Conservation (phyloP, 805 yeast species). For the Ogataea salicorniae region DNA sequence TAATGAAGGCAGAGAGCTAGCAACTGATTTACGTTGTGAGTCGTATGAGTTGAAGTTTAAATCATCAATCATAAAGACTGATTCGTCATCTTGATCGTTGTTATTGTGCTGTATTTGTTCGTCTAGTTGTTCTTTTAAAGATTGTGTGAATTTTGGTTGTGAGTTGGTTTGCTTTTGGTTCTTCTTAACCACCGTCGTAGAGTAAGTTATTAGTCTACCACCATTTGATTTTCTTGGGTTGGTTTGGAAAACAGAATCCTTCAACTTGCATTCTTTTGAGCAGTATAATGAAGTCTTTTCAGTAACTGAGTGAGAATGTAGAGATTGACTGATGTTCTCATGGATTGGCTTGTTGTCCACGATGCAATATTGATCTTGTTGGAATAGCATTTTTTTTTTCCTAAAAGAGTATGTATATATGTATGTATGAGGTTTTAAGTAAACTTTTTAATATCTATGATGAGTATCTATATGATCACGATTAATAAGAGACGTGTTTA, state of each 20-base stretch:
- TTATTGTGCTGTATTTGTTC: background rate
- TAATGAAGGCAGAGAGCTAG: constrained; percentile 21
- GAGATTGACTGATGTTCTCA: constrained; percentile 1
- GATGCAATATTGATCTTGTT: constrained; percentile 22
- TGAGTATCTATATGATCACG: background rate
- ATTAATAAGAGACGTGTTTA: too few relatives aligned
- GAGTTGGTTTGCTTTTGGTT: background rate
- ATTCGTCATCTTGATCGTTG: constrained; percentile 12
- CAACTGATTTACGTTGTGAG: constrained; percentile 12
- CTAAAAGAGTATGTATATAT: background rate
- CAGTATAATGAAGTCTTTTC: constrained; percentile 11
- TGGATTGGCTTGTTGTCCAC: constrained; percentile 18
- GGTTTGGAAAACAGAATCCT: constrained; percentile 10
- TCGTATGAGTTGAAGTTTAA: constrained; percentile 16
- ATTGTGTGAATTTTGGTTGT: background rate
- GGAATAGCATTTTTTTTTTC: constrained; percentile 10
- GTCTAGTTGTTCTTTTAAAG: background rate
- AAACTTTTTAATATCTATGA: background rate
- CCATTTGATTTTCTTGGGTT: constrained; percentile 2
- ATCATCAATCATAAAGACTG: constrained; percentile 19
- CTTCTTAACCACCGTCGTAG: constrained; percentile 8
- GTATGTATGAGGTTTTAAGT: background rate
- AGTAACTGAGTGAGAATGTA: too few relatives aligned
- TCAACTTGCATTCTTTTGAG: constrained; percentile 17
- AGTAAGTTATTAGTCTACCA: constrained; percentile 14